Base-by-base conservation (phyloP, 805 yeast genomes). In the Metahyphopichia silvanorum region DNA sequence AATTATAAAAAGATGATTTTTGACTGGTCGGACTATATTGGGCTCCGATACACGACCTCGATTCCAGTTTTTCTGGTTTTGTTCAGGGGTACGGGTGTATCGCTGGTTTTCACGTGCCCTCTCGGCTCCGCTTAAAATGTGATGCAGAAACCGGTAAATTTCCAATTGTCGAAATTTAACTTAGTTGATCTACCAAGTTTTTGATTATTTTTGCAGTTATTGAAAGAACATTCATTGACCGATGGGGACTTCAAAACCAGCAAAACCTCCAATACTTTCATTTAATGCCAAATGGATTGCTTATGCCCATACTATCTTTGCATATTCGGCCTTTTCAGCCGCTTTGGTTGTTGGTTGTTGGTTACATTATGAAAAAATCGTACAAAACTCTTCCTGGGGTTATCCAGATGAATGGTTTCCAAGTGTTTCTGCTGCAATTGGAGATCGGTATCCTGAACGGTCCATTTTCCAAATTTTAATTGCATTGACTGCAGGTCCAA, bases 361-460 rank as follows among this genome's bases (percentile, higher is more conserved):
- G 32, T 69, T 91, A 16, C 98, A 91, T 60, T 93, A 79, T 60
- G 66, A 82, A 39, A 88, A 93, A 55, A 93, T 93, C 53, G 96
- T 93, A 8, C 70, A 79, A 50, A 93, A 93, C 55, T 84, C 89
- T 29, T 76, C 77, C 42, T 89, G 69, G 53, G 94, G 95, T 1
- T 93, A 87, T 53, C 98, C 98, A 2, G 93, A 89, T 38, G 98
- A 93, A 58, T 93, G 98, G 98, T 91, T 93, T 54, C 98, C 98
- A 2, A 82, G 94, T 50, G 98, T 93, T 2, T 83, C 95, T 22
- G 98, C 98, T 1, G 77, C 98, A 2, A 93, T 93, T 53, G 98
- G 98, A 27, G 98, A 93, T 55, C 63, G 97, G 39, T 93, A 88
- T 55, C 98, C 98, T 0, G 98, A 93, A 60, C 69, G 98, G 44